Percentiles rank a stretch among this genome's conserved stretches.
These are phyloP conservation scores for Hydnum rufescens DNA, from an alignment of 768 basidiomycete genomes.

Conservation along the genomic window DNA sequence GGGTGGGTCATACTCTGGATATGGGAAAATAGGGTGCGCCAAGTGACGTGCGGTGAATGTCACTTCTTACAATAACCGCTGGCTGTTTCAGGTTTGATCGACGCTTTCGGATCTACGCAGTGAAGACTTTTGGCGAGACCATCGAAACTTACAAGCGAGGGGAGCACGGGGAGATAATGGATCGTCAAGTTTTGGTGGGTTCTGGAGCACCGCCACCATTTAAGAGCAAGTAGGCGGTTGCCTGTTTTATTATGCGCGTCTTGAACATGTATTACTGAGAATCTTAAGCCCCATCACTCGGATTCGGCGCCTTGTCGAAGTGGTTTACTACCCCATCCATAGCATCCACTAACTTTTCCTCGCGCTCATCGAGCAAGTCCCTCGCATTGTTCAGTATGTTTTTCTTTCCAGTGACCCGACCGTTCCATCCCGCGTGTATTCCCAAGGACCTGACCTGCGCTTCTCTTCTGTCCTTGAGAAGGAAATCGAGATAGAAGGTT, in stretches of 20 bases:
- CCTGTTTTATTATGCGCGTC: not conserved
- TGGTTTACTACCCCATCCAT: not conserved
- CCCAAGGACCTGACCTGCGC: not conserved
- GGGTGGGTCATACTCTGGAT: conserved; percentile 47
- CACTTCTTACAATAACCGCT: conserved; percentile 7
- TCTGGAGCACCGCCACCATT: conserved; percentile 11
- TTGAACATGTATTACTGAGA: not conserved
- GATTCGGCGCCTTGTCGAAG: not conserved
- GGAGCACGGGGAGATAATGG: conserved; percentile 46
- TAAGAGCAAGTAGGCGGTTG: not conserved
- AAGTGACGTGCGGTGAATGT: not conserved
- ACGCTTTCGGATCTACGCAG: conserved; percentile 71
- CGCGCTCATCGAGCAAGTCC: too few species aligned
- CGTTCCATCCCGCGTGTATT: not conserved
- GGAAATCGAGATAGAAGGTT: conserved; percentile 29
- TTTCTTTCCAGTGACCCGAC: not conserved
- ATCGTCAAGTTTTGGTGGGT: conserved; percentile 44
- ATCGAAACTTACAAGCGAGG: conserved; percentile 75
- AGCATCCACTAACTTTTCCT: not conserved
- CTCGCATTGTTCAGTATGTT: not conserved
- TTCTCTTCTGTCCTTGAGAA: not conserved
- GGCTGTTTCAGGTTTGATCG: conserved; percentile 50
- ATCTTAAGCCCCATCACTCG: not conserved
- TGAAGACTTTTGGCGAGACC: conserved; percentile 81
- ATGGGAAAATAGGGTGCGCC: conserved; percentile 51